Conservation (phyloP, 1,139 yeast species). For the Starmera stellimalicola region DNA sequence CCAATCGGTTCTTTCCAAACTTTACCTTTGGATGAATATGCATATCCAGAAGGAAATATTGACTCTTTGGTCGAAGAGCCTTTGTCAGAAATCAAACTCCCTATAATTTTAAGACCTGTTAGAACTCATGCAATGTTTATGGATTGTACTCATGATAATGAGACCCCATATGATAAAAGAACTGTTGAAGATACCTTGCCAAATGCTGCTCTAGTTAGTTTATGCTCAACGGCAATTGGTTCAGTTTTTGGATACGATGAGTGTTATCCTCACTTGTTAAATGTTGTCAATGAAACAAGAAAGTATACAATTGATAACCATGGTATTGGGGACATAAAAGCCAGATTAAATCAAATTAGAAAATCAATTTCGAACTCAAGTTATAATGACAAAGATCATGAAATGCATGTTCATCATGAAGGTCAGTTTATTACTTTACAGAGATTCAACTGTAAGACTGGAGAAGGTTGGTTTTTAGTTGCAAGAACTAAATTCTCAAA, state of each 20-base stretch:
- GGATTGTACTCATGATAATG: conserved; percentile 98
- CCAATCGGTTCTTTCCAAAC: conserved; percentile 88
- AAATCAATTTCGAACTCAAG: conserved; percentile 55
- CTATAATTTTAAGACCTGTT: conserved; percentile 51
- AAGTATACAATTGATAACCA: conserved; percentile 46
- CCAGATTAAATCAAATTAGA: conserved; percentile 49
- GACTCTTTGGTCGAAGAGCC: conserved; percentile 21
- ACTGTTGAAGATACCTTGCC: conserved; percentile 92
- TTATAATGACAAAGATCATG: conserved; percentile 65
- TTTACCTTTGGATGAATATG: conserved; percentile 62
- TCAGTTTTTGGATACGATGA: conserved; percentile 94
- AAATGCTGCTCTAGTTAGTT: conserved; percentile 87
- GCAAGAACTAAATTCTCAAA: conserved; percentile 71
- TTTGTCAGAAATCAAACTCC: conserved; percentile 56
- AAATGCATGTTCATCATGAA: conserved; percentile 91
- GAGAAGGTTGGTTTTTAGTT: conserved; percentile 81
- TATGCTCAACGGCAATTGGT: conserved; percentile 91
- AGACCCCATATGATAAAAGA: conserved; percentile 79
- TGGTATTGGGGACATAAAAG: conserved; percentile 75
- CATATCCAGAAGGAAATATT: conserved; percentile 44
- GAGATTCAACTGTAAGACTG: conserved; percentile 73
- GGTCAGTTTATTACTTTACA: conserved; percentile 90
- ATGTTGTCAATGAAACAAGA: conserved; percentile 74
- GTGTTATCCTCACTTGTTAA: conserved; percentile 69
- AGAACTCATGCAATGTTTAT: conserved; percentile 89